Evolutionary conservation across 257 asterid genomes (phyloP), one percentile per base, ranked within the genome.

Genomic region (Rauvolfia tetraphylla): DNA sequence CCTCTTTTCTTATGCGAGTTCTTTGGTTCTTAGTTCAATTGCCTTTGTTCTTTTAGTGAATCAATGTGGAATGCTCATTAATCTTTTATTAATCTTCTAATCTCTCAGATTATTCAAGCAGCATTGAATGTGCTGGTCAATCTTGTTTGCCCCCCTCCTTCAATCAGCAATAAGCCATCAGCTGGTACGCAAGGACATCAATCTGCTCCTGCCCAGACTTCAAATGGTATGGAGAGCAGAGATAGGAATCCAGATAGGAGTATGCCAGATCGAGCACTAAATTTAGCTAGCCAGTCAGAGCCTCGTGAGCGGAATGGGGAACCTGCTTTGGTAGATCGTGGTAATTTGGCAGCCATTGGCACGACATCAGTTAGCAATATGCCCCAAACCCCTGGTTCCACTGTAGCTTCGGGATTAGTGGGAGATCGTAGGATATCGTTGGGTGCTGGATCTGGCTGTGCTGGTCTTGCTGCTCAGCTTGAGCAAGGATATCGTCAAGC

Each of bases 141-240:
- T 83, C 96, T 95, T 63, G 99, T 95, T 27, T 95, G 99, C 81
- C 98, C 99, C 75, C 98, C 99, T 70, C 99, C 99, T 77, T 93
- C 99, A 79, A 93, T 95, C 80, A 93, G 98, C 90, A 90, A 91
- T 79, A 95, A 91, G 84, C 91, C 99, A 66, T 83, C 91, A 79
- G 81, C 84, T 56, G 67, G 75, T 68, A 54, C 84, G 53, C 98
- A 90, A 85, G 96, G 91, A 59, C 99, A 89, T 78, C 97, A 89
- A 56, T 75, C 85, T 74, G 82, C 87, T 73, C 78, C 89, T 44
- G 63, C 51, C 79, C 97, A 88, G 74, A 80, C 80, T 84, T 87
- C 90, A 77, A 87, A 80, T 82, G 91, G 87, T 78, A 14, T 77
- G 86, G 98, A 90, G 84, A 83, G 80, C 69, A 89, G 91, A 81